Evolutionary conservation across 768 basidiomycete genomes (phyloP).

Genomic region (Lactifluus piperatus): DNA sequence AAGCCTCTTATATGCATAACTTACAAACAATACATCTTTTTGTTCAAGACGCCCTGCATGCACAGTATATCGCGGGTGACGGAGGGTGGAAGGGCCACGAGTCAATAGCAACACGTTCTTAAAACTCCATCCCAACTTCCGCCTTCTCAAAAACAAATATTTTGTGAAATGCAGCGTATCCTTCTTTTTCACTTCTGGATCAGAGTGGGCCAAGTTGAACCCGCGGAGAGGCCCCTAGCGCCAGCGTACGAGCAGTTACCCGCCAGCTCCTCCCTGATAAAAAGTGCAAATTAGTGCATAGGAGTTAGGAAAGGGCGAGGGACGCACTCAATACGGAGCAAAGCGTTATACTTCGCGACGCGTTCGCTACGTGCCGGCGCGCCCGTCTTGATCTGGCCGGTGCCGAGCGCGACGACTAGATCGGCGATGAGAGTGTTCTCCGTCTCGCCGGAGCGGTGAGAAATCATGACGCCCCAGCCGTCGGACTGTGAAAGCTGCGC

Average conservation of each 20-base stretch:
- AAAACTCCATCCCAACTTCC: not conserved
- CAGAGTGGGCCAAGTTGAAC: conserved; percentile 61
- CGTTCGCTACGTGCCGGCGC: conserved; percentile 95
- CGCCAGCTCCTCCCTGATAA: conserved; percentile 65
- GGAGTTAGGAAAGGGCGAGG: conserved; percentile 1
- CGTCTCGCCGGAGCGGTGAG: conserved; percentile 97
- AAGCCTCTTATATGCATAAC: not conserved
- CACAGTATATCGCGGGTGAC: not conserved
- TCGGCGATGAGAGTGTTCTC: conserved; percentile 97
- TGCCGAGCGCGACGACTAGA: conserved; percentile 85
- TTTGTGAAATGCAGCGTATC: conserved; percentile 5
- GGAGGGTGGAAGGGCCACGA: not conserved
- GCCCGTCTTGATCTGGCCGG: conserved; percentile 97
- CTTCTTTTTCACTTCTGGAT: conserved; percentile 45
- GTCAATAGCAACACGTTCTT: not conserved
- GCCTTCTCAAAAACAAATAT: not conserved
- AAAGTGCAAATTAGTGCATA: conserved; percentile 15
- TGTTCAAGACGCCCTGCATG: not conserved
- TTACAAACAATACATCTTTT: not conserved
- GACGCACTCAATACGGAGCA: conserved; percentile 85
- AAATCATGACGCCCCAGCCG: conserved; percentile 99
- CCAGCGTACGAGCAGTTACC: conserved; percentile 66
- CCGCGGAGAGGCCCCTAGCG: conserved; percentile 70
- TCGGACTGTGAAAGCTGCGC: conserved; percentile 93
- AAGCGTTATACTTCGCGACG: conserved; percentile 87